Evolutionary conservation across 306 rosid species (phyloP).

Genomic region (Prunus davidiana): DNA sequence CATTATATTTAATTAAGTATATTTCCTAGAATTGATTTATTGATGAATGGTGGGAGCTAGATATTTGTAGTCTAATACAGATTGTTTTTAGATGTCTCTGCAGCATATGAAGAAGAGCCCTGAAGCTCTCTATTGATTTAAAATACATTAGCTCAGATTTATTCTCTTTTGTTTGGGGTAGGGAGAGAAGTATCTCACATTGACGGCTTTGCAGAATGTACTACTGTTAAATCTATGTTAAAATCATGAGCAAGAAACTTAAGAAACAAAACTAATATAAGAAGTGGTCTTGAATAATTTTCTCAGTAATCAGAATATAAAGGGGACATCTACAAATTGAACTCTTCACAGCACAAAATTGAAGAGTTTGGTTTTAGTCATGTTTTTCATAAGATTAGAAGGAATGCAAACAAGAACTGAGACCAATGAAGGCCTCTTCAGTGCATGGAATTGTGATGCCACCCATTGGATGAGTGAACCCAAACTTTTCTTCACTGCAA

Average conservation of each 20-base stretch:
- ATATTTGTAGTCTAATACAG: neutral
- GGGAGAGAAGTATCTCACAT: too few relatives aligned
- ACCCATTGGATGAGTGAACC: constrained; percentile 28
- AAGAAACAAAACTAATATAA: neutral
- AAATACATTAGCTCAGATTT: too few relatives aligned
- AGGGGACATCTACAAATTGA: neutral
- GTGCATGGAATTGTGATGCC: constrained; percentile 31
- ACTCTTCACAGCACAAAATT: neutral
- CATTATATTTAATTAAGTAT: neutral
- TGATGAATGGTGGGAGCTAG: neutral
- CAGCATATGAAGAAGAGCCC: neutral
- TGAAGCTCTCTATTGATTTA: neutral
- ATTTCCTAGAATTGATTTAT: neutral
- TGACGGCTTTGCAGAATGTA: too few relatives aligned
- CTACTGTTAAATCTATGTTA: neutral
- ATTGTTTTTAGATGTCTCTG: neutral
- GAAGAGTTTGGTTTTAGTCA: neutral
- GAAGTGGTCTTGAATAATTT: neutral
- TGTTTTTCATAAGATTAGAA: neutral
- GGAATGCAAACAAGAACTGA: constrained; percentile 14
- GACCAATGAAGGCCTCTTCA: constrained; percentile 11
- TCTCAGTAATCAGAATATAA: neutral
- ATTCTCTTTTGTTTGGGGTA: too few relatives aligned
- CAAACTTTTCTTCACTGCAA: constrained; percentile 23
- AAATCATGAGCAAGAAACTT: neutral